These are phyloP conservation scores for Macrolepiota albuminosa DNA, from an alignment of 768 basidiomycete species.

Conservation along the genomic window DNA sequence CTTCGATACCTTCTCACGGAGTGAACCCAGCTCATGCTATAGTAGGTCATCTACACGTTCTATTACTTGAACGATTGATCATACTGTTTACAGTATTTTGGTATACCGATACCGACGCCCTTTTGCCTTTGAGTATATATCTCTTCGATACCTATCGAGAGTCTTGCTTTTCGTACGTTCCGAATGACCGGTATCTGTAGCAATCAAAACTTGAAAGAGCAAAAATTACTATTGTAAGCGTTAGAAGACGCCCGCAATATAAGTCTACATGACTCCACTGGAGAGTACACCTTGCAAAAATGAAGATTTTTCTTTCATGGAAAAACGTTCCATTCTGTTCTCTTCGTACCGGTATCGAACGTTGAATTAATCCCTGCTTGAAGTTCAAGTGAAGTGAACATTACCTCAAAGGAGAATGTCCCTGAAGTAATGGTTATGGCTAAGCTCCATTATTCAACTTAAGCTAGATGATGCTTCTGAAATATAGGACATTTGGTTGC, in stretches of 20 bases:
- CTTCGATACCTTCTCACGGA: slow-evolving; percentile 40
- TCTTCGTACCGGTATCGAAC: background rate
- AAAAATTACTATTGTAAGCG: too few relatives aligned
- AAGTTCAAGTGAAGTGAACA: background rate
- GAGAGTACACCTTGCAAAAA: background rate
- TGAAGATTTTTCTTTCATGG: background rate
- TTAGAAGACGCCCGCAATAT: background rate
- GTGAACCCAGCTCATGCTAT: slow-evolving; percentile 42
- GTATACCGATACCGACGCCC: slow-evolving; percentile 27
- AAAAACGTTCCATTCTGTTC: background rate
- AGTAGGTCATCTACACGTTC: slow-evolving; percentile 20
- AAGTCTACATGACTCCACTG: background rate
- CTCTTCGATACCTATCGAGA: background rate
- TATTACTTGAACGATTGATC: background rate
- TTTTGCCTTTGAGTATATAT: slow-evolving; percentile 26
- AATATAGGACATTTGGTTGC: background rate
- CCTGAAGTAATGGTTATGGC: background rate
- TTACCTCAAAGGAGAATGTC: background rate
- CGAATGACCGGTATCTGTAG: background rate
- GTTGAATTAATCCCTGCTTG: background rate
- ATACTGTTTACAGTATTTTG: slow-evolving; percentile 29
- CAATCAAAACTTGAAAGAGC: background rate
- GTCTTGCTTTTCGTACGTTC: background rate
- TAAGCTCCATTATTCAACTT: too few relatives aligned
- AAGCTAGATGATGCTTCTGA: too few relatives aligned